A percentile compares a stretch with the other conserved stretches of the same genome.
Conservation (phyloP, 768 basidiomycete species). For the Jaapia argillacea region DNA sequence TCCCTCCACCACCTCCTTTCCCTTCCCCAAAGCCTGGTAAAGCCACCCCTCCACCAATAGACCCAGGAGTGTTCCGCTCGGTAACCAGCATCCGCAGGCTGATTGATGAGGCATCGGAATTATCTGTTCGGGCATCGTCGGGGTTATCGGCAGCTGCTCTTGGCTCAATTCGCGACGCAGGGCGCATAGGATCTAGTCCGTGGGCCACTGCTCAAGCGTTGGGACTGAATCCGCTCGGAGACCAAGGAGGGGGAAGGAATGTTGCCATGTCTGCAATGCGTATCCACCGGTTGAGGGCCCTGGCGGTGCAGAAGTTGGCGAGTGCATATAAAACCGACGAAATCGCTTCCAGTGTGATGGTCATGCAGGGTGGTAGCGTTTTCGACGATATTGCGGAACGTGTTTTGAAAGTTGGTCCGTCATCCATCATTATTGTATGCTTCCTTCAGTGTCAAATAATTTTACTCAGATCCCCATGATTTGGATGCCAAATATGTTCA, state of each 20-base stretch:
- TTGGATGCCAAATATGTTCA: slow-evolving; percentile 80
- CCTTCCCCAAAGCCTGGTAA: slow-evolving; percentile 52
- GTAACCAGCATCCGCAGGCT: slow-evolving; percentile 67
- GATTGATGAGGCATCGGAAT: slow-evolving; percentile 84
- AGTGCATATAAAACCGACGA: slow-evolving; percentile 83
- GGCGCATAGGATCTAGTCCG: slow-evolving; percentile 32
- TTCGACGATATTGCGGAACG: slow-evolving; percentile 89
- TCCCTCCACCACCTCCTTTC: slow-evolving; percentile 33
- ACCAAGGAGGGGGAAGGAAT: slow-evolving; percentile 50
- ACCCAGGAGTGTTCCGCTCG: slow-evolving; percentile 78
- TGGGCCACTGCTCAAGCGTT: slow-evolving; percentile 59
- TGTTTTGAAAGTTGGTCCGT: slow-evolving; percentile 61
- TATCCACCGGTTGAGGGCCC: slow-evolving; percentile 65
- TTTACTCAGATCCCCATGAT: slow-evolving; percentile 55
- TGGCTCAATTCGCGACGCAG: slow-evolving; percentile 46
- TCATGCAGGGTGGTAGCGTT: slow-evolving; percentile 90
- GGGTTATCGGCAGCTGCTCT: slow-evolving; percentile 71
- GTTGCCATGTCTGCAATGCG: slow-evolving; percentile 81
- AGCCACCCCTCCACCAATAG: slow-evolving; percentile 77
- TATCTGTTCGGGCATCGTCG: slow-evolving; percentile 81
- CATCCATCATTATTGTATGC: neutral
- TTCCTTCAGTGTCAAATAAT: neutral
- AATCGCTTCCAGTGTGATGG: slow-evolving; percentile 88
- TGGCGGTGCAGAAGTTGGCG: slow-evolving; percentile 82
- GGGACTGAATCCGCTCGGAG: slow-evolving; percentile 50